Conservation (phyloP, 2,329 filamentous ascomycete species). For the Calonectria montana region DNA sequence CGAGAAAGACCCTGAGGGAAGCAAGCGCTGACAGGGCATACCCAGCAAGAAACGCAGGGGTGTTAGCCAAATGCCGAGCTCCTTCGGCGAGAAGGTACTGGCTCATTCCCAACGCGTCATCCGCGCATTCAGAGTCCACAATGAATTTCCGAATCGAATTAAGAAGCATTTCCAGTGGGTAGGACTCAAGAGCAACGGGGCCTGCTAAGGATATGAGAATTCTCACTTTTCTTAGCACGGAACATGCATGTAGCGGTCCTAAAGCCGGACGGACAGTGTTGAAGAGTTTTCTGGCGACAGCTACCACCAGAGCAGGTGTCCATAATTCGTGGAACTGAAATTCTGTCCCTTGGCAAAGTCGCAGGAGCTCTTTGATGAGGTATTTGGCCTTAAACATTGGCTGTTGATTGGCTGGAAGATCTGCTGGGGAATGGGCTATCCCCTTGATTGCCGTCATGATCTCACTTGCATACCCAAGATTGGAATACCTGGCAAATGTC, state of each 20-base stretch:
- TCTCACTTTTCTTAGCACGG: constrained; percentile 86
- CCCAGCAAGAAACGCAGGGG: constrained; percentile 83
- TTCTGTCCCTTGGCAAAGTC: constrained; percentile 79
- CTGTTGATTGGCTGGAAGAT: constrained; percentile 83
- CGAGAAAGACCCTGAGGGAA: constrained; percentile 80
- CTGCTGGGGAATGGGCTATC: constrained; percentile 73
- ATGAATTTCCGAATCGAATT: constrained; percentile 83
- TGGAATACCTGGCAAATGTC: constrained; percentile 69
- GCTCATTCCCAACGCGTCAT: constrained; percentile 88
- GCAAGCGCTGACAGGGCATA: constrained; percentile 83
- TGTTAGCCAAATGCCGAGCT: constrained; percentile 68
- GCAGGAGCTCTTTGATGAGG: constrained; percentile 78
- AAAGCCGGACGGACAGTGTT: constrained; percentile 85
- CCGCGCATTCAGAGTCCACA: constrained; percentile 85
- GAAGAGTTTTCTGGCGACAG: constrained; percentile 80
- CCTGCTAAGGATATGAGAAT: constrained; percentile 85
- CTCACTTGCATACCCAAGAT: constrained; percentile 69
- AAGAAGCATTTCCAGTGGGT: constrained; percentile 90
- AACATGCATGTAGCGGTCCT: constrained; percentile 87
- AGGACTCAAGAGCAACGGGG: constrained; percentile 76
- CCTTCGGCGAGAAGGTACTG: constrained; percentile 85
- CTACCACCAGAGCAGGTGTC: constrained; percentile 79
- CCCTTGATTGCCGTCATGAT: constrained; percentile 76
- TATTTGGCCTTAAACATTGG: constrained; percentile 86
- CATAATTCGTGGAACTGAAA: constrained; percentile 75